Evolutionary conservation across 345 rosid species (phyloP), one percentile per base, ranked within the genome.

Genomic region (Noccaea bulbosa): DNA sequence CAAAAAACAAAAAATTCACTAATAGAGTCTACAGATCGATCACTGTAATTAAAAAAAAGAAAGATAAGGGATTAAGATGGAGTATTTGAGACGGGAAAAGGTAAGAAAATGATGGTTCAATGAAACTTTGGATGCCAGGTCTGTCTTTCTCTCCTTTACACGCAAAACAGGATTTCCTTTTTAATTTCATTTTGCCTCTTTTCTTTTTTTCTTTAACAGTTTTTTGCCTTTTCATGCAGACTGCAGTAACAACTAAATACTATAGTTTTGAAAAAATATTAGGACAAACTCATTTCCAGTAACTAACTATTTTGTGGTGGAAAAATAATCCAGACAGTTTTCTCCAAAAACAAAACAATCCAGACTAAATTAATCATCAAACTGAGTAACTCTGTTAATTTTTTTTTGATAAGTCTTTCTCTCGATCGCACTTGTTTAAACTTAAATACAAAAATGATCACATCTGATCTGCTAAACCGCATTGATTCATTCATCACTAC

Each of bases 41-140:
- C 44, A 55, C 12, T 55, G 11, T 32, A 14, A 14, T 12, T 20
- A n/a, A 24, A 27, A 52, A 38, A 67, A 37, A 41, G 52, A 34
- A n/a, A n/a, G n/a, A 55, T 32, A 53, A 32, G 11, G 8, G 22
- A 54, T 54, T 44, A 11, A 46, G 54, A 45, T n/a, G n/a, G n/a
- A n/a, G n/a, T 16, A 37, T 57, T 45, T 33, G 45, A 39, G 62
- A 52, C 6, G 32, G 45, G 12, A 38, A 67, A 67, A 33, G 8
- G 64, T 44, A 43, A 49, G 63, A 54, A 45, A 56, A 56, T 48
- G 71, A 74, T 66, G 39, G 72, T 49, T 59, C 46, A 73, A 46
- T 40, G 67, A 54, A 66, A 50, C 65, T 60, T 60, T 60, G 49
- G 65, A 74, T 74, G 69, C 78, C 64, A 67, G 53, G 51, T 67